These are phyloP conservation scores for Barnettozyma populi DNA, from an alignment of 805 yeast species.

Conservation along the genomic window DNA sequence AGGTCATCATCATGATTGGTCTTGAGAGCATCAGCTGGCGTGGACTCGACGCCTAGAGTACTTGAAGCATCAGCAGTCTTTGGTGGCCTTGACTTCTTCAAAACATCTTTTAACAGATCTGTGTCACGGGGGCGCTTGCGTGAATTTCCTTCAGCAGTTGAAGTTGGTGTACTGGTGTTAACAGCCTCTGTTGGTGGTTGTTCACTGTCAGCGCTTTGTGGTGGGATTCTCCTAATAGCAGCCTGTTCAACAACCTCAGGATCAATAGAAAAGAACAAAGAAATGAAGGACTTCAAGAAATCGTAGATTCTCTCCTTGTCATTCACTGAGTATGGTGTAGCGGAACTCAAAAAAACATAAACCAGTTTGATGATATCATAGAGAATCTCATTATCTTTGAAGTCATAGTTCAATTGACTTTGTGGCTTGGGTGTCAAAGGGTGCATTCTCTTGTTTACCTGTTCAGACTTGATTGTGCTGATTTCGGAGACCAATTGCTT, in stretches of 20 bases:
- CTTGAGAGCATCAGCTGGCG: slow-evolving; percentile 3
- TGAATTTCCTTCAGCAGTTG: slow-evolving; percentile 14
- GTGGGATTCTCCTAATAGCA: slow-evolving; percentile 28
- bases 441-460: slow-evolving; percentile 76
- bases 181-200: slow-evolving; percentile 15
- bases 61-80: slow-evolving; percentile 26
- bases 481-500: slow-evolving; percentile 89
- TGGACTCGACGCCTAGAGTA: slow-evolving; percentile 19
- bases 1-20: slow-evolving; percentile 14
- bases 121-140: slow-evolving; percentile 39
- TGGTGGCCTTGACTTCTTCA: slow-evolving; percentile 44
- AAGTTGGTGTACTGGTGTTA: slow-evolving; percentile 1
- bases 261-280: slow-evolving; percentile 64
- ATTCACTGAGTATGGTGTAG: slow-evolving; percentile 68
- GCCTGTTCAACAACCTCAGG: slow-evolving; percentile 41
- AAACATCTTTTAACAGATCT: slow-evolving; percentile 56
- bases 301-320: slow-evolving; percentile 75
- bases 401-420: slow-evolving; percentile 57
- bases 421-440: slow-evolving; percentile 87
- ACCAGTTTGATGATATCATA: slow-evolving; percentile 69
- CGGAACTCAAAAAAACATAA: slow-evolving; percentile 58
- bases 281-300: slow-evolving; percentile 64
- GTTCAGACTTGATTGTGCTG: slow-evolving; percentile 88
- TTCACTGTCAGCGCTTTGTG: slow-evolving; percentile 7
- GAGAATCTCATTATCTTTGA: slow-evolving; percentile 63